Evolutionary conservation across 768 basidiomycete species (phyloP), one percentile per base, ranked within the genome.

Genomic region (Boletus reticulatus): DNA sequence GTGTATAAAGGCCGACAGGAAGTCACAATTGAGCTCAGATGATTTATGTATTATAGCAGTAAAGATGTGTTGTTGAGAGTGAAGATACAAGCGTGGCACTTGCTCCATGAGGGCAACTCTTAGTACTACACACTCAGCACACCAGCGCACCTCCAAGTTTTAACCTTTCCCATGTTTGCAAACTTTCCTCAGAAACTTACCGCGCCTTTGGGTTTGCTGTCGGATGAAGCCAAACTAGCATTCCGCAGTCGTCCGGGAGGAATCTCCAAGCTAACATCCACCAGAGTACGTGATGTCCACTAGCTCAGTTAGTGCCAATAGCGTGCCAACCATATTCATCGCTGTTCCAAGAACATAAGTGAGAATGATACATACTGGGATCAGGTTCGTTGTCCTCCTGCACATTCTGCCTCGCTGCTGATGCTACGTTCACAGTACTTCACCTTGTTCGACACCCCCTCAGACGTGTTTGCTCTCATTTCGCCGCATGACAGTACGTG

Each of bases 401-500:
- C 7, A 42, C 38, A 29, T 24, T 47, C 46, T 34, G 20, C 20
- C 31, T 8, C 12, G 22, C 50, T 32, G 22, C 22, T 43, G 44
- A 59, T 43, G 55, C 24, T 45, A 55, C 39, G 24, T 56, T 41
- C 22, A 16, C 64, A 94, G 91, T 97, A 89, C 66, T 85, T 89
- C 60, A 72, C 81, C 44, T 77, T 97, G 17, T 96, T 96, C 68
- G 92, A 95, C 75, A 89, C 91, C 9, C 83, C 91, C 1, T 90
- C 92, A 0, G 93, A 96, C 62, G 92, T 94, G 37, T 94, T 92
- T 73, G 90, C 94, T 16, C 81, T 96, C 48, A 87, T 95, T 62
- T 85, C 89, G 4, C 84, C 90, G 1, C 84, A 92, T 61, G 92
- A 95, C 67, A 82, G 92, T 94, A 75, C 58, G 88, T 76, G 5